A percentile compares a stretch with the other conserved stretches of the same genome.
Evolutionary conservation across 768 basidiomycete genomes (phyloP).

Genomic region (Hypholoma fasciculare): DNA sequence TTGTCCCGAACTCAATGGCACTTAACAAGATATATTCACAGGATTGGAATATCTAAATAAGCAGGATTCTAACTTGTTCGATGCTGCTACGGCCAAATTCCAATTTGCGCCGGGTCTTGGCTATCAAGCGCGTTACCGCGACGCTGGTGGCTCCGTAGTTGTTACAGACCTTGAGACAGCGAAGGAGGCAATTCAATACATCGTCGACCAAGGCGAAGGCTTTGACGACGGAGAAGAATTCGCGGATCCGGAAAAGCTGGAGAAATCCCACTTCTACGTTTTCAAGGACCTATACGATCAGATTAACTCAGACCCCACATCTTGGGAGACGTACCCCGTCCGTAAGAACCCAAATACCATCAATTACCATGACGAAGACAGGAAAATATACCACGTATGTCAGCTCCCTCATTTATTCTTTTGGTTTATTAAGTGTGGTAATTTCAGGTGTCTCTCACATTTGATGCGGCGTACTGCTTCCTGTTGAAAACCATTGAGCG

Average conservation of each 20-base stretch:
- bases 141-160: constrained; percentile 14
- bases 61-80: constrained; percentile 4
- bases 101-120: constrained; percentile 16
- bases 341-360: constrained; percentile 18
- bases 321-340: constrained; percentile 16
- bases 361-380: constrained; percentile 14
- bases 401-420: neutral
- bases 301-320: constrained; percentile 3
- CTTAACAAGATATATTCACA: neutral
- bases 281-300: constrained; percentile 18
- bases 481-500: constrained; percentile 23
- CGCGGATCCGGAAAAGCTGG: constrained; percentile 15
- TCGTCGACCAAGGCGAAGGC: constrained; percentile 27
- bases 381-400: constrained; percentile 12
- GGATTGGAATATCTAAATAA: constrained; percentile 8
- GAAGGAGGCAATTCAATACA: constrained; percentile 15
- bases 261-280: constrained; percentile 20
- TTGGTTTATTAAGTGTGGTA: neutral
- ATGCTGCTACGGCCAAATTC: constrained; percentile 3
- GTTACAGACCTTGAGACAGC: constrained; percentile 19
- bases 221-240: constrained; percentile 10
- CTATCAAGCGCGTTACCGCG: constrained; percentile 10
- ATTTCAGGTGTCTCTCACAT: constrained; percentile 21
- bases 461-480: constrained; percentile 25
- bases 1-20: too few relatives aligned